A percentile compares a stretch with the other conserved stretches of the same genome.
Evolutionary conservation across 176 grass and related monocot genomes (phyloP).

Genomic region (Eragrostis curvula): DNA sequence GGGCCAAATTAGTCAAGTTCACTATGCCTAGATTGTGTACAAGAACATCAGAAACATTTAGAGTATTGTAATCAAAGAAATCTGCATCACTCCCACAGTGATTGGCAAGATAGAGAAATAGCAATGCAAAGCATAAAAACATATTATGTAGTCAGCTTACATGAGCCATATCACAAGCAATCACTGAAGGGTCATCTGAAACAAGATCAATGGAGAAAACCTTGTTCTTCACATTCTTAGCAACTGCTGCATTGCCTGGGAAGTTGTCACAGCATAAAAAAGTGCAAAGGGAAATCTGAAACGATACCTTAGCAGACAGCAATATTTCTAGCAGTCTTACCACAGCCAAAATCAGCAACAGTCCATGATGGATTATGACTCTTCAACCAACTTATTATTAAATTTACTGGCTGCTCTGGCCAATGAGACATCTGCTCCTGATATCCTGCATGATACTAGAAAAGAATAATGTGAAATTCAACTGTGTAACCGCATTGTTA

Average conservation of each 20-base stretch:
- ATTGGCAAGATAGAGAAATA: background rate
- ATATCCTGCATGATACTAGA: constrained; percentile 99
- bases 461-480: constrained; percentile 39
- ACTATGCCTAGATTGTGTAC: background rate
- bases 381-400: constrained; percentile 88
- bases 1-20: background rate
- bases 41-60: background rate
- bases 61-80: background rate
- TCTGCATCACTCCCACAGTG: background rate
- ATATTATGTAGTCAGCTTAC: constrained; percentile 50
- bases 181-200: constrained; percentile 84
- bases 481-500: background rate
- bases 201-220: constrained; percentile 98
- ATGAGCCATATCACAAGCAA: constrained; percentile 98
- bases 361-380: constrained; percentile 65
- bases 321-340: constrained; percentile 49
- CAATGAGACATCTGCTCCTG: constrained; percentile 91
- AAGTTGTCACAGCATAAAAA: constrained; percentile 32
- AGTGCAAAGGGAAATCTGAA: background rate
- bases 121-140: constrained; percentile 13
- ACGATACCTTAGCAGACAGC: background rate
- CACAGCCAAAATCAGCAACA: constrained; percentile 98
- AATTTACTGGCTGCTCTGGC: constrained; percentile 90
- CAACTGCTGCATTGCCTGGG: constrained; percentile 72
- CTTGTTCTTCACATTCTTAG: constrained; percentile 94